phyloP scores from a whole-genome alignment of 2,329 filamentous ascomycete genomes.

The Pseudogymnoascus sp. region DNA sequence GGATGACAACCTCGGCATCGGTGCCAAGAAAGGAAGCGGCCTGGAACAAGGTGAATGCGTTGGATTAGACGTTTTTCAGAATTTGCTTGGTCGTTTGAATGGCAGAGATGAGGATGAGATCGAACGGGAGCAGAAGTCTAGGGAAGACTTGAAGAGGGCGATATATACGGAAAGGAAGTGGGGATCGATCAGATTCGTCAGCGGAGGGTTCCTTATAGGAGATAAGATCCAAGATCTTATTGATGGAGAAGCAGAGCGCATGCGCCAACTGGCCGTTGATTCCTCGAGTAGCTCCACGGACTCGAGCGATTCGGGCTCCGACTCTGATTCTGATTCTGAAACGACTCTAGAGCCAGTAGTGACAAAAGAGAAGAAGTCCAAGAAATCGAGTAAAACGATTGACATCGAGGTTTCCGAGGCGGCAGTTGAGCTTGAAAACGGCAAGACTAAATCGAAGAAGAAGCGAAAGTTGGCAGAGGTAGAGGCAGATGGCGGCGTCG shows the following conservation, averaged over 20 bases:
- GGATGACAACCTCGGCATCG: slow-evolving; percentile 84
- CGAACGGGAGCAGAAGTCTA: slow-evolving; percentile 58
- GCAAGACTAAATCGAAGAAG: slow-evolving; percentile 29
- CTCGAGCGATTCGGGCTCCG: slow-evolving; percentile 11
- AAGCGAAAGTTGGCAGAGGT: slow-evolving; percentile 39
- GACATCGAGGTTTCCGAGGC: slow-evolving; percentile 22
- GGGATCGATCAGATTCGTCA: slow-evolving; percentile 78
- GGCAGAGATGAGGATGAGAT: slow-evolving; percentile 71
- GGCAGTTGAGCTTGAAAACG: slow-evolving; percentile 1
- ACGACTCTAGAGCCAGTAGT: slow-evolving; percentile 7
- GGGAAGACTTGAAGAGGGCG: slow-evolving; percentile 63
- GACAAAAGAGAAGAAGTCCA: slow-evolving; percentile 17
- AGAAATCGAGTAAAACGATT: slow-evolving; percentile 18
- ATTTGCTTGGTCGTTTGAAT: slow-evolving; percentile 79
- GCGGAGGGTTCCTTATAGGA: slow-evolving; percentile 63
- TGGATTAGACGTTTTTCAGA: slow-evolving; percentile 79
- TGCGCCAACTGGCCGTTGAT: slow-evolving; percentile 20
- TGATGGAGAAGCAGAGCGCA: slow-evolving; percentile 29
- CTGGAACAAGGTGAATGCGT: slow-evolving; percentile 63
- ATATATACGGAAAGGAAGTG: slow-evolving; percentile 68
- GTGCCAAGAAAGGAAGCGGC: slow-evolving; percentile 67
- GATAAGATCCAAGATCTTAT: slow-evolving; percentile 45
- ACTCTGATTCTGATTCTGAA: slow-evolving; percentile 10
- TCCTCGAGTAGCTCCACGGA: slow-evolving; percentile 12
- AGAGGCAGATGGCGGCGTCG: slow-evolving; percentile 22